These are phyloP conservation scores for Phialocephala subalpina DNA, from an alignment of 2,329 filamentous ascomycete species.

Conservation along the genomic window DNA sequence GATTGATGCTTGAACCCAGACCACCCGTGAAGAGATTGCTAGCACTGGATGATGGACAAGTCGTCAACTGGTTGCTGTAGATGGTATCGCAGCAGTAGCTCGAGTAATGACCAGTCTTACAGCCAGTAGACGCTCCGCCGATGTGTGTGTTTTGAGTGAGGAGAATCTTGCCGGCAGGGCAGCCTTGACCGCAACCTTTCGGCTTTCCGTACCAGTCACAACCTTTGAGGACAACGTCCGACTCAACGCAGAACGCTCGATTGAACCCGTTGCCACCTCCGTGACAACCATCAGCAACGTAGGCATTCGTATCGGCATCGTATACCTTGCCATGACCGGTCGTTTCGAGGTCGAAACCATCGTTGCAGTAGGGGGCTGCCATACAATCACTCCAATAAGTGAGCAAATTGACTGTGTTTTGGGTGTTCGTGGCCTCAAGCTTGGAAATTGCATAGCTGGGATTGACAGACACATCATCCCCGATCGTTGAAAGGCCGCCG, in stretches of 20 bases:
- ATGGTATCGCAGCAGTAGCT: background rate
- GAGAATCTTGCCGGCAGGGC: background rate
- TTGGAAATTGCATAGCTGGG: background rate
- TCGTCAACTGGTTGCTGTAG: background rate
- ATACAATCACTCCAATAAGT: slow-evolving; percentile 1
- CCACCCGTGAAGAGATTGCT: background rate
- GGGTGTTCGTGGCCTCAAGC: background rate
- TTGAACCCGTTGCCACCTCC: background rate
- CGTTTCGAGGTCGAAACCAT: background rate
- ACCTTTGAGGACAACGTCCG: background rate
- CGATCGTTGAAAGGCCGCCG: background rate
- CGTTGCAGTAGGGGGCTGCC: background rate
- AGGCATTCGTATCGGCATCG: background rate
- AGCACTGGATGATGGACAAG: background rate
- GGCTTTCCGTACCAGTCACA: background rate
- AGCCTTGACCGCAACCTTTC: background rate
- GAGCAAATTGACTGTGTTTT: background rate
- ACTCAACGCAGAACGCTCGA: background rate
- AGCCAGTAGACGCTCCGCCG: background rate
- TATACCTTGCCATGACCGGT: background rate
- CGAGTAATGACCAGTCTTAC: background rate
- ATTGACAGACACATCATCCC: background rate
- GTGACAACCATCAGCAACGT: background rate
- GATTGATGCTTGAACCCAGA: background rate
- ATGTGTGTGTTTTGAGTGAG: background rate